Base-by-base conservation (phyloP, 805 yeast species). In the Kuraishia capsulata region DNA sequence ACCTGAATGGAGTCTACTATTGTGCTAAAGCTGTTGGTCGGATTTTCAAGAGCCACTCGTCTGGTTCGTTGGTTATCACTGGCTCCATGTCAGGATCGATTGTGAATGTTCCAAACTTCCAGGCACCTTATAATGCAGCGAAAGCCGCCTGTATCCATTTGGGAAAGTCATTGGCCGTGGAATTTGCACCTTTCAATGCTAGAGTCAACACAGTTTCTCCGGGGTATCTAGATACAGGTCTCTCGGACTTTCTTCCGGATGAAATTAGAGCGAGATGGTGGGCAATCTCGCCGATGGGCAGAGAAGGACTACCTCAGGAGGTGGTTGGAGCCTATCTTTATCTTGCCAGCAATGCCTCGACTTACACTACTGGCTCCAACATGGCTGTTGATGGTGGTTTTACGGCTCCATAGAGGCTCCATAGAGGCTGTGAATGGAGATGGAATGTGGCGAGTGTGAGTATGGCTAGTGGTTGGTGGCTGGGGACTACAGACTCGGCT, bases 11-110 rank as follows among this genome's bases (percentile, higher is more conserved):
- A 19, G 68, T 69, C 33, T 71, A 67, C 53, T 64, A 67, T 49
- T 71, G 76, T 53, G 66, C 75, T 37, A 69, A 68, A 49, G 62
- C 61, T 36, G 67, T 67, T 20, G 78, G 78, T 24, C 57, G 53
- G 40, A 53, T 71, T 23, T 71, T 71, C 60, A 61, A 63, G 47
- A 52, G 59, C 39, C 62, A 69, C 46, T 70, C 72, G 24, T 54
- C 51, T 33, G 78, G 78, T 20, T 68, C 75, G 5, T 54, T 72
- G 43, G 62, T 72, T 40, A 65, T 70, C 56, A 72, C 78, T 13
- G 77, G 74, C 3, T 70, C 76, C 17, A 71, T 71, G 76, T 67
- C 74, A 10, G 76, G 69, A 6, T 75, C 68, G 54, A 71, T 72
- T 44, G 72, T 68, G 43, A 72, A 72, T 44, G 70, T 66, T 36